Evolutionary conservation across 768 basidiomycete genomes (phyloP), one percentile per base, ranked within the genome.

Genomic region (Suillus cothurnatus): DNA sequence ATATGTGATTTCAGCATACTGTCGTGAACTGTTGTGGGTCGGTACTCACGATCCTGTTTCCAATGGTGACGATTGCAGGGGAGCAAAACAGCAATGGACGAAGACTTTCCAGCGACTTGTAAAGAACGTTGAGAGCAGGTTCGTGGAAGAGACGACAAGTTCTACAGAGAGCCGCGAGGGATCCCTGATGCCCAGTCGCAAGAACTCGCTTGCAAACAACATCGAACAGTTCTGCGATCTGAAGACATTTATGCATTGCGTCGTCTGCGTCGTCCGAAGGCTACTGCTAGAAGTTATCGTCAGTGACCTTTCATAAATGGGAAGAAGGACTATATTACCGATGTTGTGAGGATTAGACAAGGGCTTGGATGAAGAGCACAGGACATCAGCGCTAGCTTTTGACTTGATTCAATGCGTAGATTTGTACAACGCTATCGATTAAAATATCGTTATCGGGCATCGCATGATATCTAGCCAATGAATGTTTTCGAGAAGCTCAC

Each of bases 71-170:
- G 2, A 26, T 62, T 17, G 23, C 19, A 38, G 50, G 49, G 39
- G 59, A 3, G 61, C 34, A 38, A 21, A 57, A 56, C 19, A 62
- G 21, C 17, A 55, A 21, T 53, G 49, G 50, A 31, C 14, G 53
- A 38, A 56, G 36, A 39, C 57, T 58, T 58, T 58, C 61, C 28
- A 45, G 49, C 15, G 43, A 49, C 8, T 23, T 57, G 49, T 61
- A 62, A 28, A 62, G 61, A 11, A 28, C 32, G 12, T 62, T 23
- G 8, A 62, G 55, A 28, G 50, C 61, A 19, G 53, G 34, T 26
- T 62, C 61, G 17, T 62, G 47, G 36, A 62, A 62, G 23, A 28
- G 17, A 17, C 19, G 34, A 39, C 61, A 62, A 23, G 61, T 55
- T 38, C 61, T 62, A 31, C 50, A 34, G 26, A 62, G 53, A 28